phyloP scores from a whole-genome alignment of 257 asterid genomes.

The Cinchona pubescens region DNA sequence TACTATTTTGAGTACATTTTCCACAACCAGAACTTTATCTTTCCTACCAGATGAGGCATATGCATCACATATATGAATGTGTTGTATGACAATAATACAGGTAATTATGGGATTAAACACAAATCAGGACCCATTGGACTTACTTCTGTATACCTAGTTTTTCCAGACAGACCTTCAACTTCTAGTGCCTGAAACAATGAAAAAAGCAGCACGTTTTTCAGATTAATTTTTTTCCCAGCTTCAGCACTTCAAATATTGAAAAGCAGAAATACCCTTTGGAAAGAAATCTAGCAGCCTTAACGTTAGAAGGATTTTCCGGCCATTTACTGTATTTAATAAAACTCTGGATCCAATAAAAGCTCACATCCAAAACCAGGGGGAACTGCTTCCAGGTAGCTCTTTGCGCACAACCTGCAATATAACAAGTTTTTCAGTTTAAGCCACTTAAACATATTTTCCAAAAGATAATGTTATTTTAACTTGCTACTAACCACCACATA shows the following conservation, averaged over 20 bases:
- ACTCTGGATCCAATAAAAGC: constrained; percentile 94
- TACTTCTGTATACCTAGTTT: no score
- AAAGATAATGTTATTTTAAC: constrained; percentile 21
- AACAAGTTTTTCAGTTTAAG: constrained; percentile 27
- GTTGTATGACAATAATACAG: constrained; percentile 13
- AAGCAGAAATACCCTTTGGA: constrained; percentile 58
- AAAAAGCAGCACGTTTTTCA: constrained; percentile 23
- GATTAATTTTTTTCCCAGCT: background rate
- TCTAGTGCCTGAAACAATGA: constrained; percentile 65
- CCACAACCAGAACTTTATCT: background rate
- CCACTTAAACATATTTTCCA: constrained; percentile 22
- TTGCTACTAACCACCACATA: constrained; percentile 98
- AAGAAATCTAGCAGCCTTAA: no score
- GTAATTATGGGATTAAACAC: no score
- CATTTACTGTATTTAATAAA: no score
- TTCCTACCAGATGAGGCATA: background rate
- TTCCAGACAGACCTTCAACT: no score
- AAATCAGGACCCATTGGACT: constrained; percentile 33
- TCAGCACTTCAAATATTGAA: constrained; percentile 19
- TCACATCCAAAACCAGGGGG: constrained; percentile 64
- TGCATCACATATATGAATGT: background rate
- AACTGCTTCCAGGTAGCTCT: constrained; percentile 85
- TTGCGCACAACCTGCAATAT: constrained; percentile 99
- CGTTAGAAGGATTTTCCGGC: no score
- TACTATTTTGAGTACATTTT: background rate